phyloP scores from a whole-genome alignment of 2,329 filamentous ascomycete genomes.

The Hypoxylon sp. region DNA sequence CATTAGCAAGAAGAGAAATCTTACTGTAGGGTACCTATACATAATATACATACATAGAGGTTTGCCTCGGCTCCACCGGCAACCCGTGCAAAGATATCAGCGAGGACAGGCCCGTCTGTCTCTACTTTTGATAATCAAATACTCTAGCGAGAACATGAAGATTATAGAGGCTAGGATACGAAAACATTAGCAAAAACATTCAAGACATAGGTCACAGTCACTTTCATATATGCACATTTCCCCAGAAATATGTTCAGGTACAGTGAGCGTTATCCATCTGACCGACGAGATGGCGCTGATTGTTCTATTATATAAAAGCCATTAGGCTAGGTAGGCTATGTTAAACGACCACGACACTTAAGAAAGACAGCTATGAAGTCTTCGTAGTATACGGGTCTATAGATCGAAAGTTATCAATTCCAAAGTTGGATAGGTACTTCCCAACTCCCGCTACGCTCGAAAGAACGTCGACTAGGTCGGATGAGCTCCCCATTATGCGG shows the following conservation, averaged over 20 bases:
- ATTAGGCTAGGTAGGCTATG: constrained; percentile 33
- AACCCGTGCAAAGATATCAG: neutral
- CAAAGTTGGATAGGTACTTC: constrained; percentile 32
- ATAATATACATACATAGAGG: neutral
- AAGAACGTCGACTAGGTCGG: constrained; percentile 51
- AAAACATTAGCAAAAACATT: neutral
- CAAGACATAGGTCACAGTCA: neutral
- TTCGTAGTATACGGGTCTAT: constrained; percentile 19
- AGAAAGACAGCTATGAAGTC: constrained; percentile 10
- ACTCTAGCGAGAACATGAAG: neutral
- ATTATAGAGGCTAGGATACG: neutral
- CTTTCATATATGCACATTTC: constrained; percentile 17
- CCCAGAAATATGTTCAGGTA: constrained; percentile 26
- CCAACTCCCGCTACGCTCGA: constrained; percentile 47
- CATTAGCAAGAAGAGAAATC: neutral
- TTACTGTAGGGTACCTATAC: neutral
- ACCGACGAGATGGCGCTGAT: constrained; percentile 48
- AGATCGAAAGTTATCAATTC: constrained; percentile 45
- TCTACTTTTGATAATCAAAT: neutral
- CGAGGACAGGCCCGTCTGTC: neutral
- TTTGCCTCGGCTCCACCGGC: neutral
- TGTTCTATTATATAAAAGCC: constrained; percentile 43
- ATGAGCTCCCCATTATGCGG: constrained; percentile 49
- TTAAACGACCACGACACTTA: constrained; percentile 25
- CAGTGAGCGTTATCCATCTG: constrained; percentile 49